Evolutionary conservation across 2,329 filamentous ascomycete genomes (phyloP), one percentile per base, ranked within the genome.

Genomic region (Fusarium gaditjirri): DNA sequence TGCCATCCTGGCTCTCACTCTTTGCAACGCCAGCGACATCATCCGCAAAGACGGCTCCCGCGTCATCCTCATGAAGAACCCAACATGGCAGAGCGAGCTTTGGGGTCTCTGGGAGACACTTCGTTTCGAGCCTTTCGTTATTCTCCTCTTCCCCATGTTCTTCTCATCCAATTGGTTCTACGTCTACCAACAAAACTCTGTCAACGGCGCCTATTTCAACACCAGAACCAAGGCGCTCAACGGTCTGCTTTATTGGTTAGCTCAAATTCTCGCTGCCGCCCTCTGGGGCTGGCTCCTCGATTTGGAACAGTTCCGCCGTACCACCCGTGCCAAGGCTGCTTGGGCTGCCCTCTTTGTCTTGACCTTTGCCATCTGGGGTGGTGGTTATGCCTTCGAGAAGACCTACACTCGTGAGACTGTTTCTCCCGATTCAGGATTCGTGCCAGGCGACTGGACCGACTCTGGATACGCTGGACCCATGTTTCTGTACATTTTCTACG

Each of bases 401-500:
- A 73, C 53, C 0, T 77, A 76, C 17, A 76, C 73, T 27, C 75
- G 75, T 5, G 75, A 64, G 27, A 63, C 44, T 21, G 73, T 75
- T 14, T 46, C 61, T 27, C 57, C 54, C 12, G 58, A 56, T 7
- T 50, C 65, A 3, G 61, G 47, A 2, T 76, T 58, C n/a, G 35
- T 62, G 5, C 63, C 63, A 5, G 63, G 38, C 2, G 93, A 96
- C 81, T 96, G 92, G 91, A 86, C 84, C 5, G 86, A 90, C 61
- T 82, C 85, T 33, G 89, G 71, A 27, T 96, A 92, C 79, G 86
- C 91, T 65, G 94, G 92, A 0, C 93, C 93, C 17, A 93, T 97
- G 89, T 94, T 97, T 80, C 83, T 97, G 57, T 97, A 94, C 85
- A 93, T 97, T 77, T 95, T 95, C 82, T 97, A 96, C 80, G 94